phyloP scores from a whole-genome alignment of 2,329 filamentous ascomycete genomes.

The Verticillium zaregamsianum region DNA sequence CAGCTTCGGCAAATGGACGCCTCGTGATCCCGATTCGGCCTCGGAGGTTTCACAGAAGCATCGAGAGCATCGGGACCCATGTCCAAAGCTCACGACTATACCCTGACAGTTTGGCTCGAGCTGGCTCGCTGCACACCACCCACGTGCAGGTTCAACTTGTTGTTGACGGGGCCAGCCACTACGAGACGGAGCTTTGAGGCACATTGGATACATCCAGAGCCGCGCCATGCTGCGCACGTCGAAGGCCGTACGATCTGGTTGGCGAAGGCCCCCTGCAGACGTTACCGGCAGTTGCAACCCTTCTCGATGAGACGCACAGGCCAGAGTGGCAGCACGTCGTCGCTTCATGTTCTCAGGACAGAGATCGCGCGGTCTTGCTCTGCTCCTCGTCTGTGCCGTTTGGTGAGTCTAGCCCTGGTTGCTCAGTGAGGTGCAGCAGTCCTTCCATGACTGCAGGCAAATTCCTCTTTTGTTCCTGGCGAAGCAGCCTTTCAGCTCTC shows the following conservation, averaged over 20 bases:
- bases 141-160: background rate
- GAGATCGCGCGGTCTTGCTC: background rate
- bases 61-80: background rate
- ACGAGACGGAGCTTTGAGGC: background rate
- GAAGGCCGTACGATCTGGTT: background rate
- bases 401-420: background rate
- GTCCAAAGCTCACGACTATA: background rate
- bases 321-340: background rate
- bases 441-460: constrained; percentile 9
- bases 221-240: background rate
- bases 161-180: background rate
- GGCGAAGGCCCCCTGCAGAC: too few species aligned
- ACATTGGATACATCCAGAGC: background rate
- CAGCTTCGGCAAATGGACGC: background rate
- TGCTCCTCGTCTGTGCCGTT: background rate
- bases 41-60: background rate
- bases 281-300: background rate
- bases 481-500: constrained; percentile 4
- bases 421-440: constrained; percentile 6
- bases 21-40: background rate
- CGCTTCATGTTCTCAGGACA: background rate
- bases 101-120: too few species aligned
- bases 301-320: background rate
- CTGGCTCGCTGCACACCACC: too few species aligned
- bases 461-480: background rate